Base-by-base conservation (phyloP, 768 basidiomycete genomes). In the Crassisporium funariophilum region DNA sequence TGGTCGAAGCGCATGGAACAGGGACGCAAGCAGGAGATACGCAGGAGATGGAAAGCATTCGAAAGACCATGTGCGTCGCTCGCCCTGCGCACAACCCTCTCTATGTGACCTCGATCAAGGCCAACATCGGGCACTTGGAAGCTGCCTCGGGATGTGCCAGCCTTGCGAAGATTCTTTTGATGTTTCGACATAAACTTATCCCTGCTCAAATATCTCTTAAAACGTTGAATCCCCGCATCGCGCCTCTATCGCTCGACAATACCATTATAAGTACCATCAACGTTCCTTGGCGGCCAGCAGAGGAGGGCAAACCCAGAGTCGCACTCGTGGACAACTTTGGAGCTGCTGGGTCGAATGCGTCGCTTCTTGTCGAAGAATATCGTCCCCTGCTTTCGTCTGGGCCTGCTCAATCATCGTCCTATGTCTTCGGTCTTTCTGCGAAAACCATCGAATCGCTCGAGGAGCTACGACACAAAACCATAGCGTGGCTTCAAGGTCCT, bases 251-350 rank as follows among this genome's bases (percentile, higher is more conserved):
- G 3, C 47, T 49, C 1, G 82, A 84, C 54, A 63, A 76, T 31
- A 77, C 71, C 4, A 35, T 75, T 21, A 85, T 88, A 33, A 64
- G 76, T 50, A 74, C 65, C 0, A 42, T 48, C 11, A 52, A 68
- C 0, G 47, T 56, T 1, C 54, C 65, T 2, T 88, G 86, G 86
- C 19, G 41, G 7, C 55, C 65, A n/a, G 56, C 62, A 7, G 57
- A 59, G 3, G 53, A 50, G 6, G 66, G 70, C 4, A 47, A 52
- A 22, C 65, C 72, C 10, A 73, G 84, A 5, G 49, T 81, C 5
- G 84, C 83, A 1, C 53, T 88, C 19, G 66, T 90, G 44, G 88
- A 86, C 55, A 89, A 87, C 54, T 90, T 86, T 53, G 88, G 88
- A 15, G 86, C 86, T 0, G 74, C 86, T 17, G 87, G 87, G 0